phyloP scores from a whole-genome alignment of 495 filamentous ascomycete species.

The Pseudevernia furfuracea region DNA sequence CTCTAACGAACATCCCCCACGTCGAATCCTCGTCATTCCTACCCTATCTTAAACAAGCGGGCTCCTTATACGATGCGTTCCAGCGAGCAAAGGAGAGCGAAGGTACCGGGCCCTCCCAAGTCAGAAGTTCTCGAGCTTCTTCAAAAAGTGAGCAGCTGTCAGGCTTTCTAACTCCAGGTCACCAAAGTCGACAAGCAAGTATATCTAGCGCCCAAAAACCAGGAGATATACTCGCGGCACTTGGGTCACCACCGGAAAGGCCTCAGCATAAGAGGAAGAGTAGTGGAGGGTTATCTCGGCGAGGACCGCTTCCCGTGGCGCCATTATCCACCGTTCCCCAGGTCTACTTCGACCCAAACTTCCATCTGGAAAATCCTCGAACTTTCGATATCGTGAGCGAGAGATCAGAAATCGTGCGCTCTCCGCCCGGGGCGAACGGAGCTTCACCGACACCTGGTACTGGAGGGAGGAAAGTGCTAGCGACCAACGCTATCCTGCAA shows the following conservation, averaged over 20 bases:
- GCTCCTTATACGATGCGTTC: conserved; percentile 73
- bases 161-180: not conserved
- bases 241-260: conserved; percentile 41
- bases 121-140: conserved; percentile 22
- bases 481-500: conserved; percentile 97
- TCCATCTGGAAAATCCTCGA: conserved; percentile 90
- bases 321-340: conserved; percentile 85
- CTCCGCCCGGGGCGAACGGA: conserved; percentile 56
- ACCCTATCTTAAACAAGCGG: conserved; percentile 75
- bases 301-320: conserved; percentile 56
- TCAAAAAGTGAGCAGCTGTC: conserved; percentile 13
- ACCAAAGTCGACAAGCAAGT: conserved; percentile 18
- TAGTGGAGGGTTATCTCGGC: conserved; percentile 45
- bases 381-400: conserved; percentile 97
- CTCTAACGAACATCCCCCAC: conserved; percentile 79
- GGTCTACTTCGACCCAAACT: conserved; percentile 92
- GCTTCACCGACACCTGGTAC: conserved; percentile 45
- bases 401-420: conserved; percentile 81
- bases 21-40: conserved; percentile 73
- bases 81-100: conserved; percentile 65
- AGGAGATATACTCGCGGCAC: conserved; percentile 10
- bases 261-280: conserved; percentile 42
- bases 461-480: conserved; percentile 68
- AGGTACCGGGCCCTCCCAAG: conserved; percentile 42
- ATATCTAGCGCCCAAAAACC: conserved; percentile 10